Evolutionary conservation across 345 rosid genomes (phyloP), one percentile per base, ranked within the genome.

Genomic region (Aquilaria sinensis): DNA sequence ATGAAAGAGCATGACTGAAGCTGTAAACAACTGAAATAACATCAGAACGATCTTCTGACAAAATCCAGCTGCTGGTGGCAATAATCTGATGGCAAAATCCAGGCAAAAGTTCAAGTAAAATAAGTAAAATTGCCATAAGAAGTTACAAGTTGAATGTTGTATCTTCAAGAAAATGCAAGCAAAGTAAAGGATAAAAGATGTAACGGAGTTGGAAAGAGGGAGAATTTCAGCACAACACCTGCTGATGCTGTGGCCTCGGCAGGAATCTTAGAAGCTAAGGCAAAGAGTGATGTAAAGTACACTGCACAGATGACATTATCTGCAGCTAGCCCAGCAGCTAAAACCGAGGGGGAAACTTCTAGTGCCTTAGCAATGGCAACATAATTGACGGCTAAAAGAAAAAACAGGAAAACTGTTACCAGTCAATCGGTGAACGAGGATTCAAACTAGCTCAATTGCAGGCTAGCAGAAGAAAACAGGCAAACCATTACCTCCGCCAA

Each of bases 241-340:
- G 63, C 61, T 10, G 80, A 75, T 12, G 84, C 46, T 47, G 82
- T 62, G 67, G 83, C 12, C 70, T 92, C 97, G 0, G 87, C 69
- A 58, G 92, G 96, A 66, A 87, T 75, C 69, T 78, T 89, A 41
- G 98, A 74, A 45, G 87, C 91, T 61, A 92, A 66, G 16, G 96
- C 97, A 78, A 93, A 93, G 71, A 89, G 71, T 53, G 91, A 57
- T 1, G 83, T 78, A 71, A 93, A 89, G 68, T 89, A 89, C 5
- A 89, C 74, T 12, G 96, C 97, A 67, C 90, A 87, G 47, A 93
- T 87, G 58, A 93, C 92, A 81, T 85, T 93, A 75, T 87, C 98
- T 51, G 97, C 97, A 66, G 97, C 97, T 37, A 89, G 74, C 52
- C 96, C 96, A 60, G 92, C 80, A 4, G 90, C 89, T 66, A 89